These are phyloP conservation scores for Pezicula neosporulosa DNA, from an alignment of 2,329 filamentous ascomycete genomes.

Conservation along the genomic window DNA sequence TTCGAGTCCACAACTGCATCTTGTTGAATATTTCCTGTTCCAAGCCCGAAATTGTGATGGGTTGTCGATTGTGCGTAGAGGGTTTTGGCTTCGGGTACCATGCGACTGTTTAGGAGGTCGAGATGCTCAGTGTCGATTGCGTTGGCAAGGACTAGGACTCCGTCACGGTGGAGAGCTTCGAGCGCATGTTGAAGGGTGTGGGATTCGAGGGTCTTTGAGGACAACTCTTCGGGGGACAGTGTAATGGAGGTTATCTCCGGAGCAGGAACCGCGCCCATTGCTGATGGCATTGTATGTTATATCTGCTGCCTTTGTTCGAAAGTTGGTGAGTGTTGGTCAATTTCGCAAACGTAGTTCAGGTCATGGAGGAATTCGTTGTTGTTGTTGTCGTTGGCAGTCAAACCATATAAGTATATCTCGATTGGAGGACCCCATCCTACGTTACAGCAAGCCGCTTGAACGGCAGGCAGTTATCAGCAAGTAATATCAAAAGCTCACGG, in stretches of 20 bases:
- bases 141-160: conserved; percentile 67
- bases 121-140: conserved; percentile 45
- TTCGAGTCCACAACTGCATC: conserved; percentile 18
- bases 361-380: neutral
- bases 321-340: neutral
- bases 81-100: conserved; percentile 50
- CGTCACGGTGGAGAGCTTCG: conserved; percentile 78
- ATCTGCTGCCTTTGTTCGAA: neutral
- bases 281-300: neutral
- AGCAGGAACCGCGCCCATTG: neutral
- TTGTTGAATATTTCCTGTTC: conserved; percentile 20
- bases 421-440: neutral
- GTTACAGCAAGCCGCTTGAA: neutral
- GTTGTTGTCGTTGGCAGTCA: neutral
- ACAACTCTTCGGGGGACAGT: conserved; percentile 10
- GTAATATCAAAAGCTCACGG: neutral
- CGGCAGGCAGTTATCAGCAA: neutral
- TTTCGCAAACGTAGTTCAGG: neutral
- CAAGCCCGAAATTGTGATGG: conserved; percentile 20
- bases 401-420: neutral
- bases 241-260: conserved; percentile 6
- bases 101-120: conserved; percentile 52
- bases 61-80: conserved; percentile 8
- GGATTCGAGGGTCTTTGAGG: conserved; percentile 9
- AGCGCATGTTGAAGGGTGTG: conserved; percentile 76